Conservation (phyloP, 2,329 filamentous ascomycete genomes). For the Penicillium fuscoglaucum region DNA sequence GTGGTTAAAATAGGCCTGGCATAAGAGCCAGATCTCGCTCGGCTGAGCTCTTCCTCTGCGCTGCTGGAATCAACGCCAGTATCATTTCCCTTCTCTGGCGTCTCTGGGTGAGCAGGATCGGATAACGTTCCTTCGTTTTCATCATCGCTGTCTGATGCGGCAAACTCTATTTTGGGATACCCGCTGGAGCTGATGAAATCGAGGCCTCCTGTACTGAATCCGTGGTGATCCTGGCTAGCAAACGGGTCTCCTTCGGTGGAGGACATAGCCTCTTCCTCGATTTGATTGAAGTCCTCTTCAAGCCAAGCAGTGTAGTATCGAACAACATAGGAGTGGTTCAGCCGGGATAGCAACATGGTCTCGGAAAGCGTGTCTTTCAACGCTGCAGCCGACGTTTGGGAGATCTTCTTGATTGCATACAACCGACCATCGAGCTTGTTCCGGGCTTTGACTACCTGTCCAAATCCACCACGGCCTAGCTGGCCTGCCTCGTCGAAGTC, state of each 20-base stretch:
- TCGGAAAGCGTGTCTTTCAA: constrained; percentile 70
- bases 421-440: constrained; percentile 92
- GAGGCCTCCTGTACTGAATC: constrained; percentile 74
- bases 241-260: constrained; percentile 57
- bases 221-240: constrained; percentile 28
- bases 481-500: constrained; percentile 90
- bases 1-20: constrained; percentile 65
- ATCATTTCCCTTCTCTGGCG: constrained; percentile 16
- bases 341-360: constrained; percentile 82
- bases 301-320: constrained; percentile 96
- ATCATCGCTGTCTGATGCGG: constrained; percentile 53
- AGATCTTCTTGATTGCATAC: constrained; percentile 97
- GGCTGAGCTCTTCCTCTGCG: constrained; percentile 37
- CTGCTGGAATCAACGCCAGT: constrained; percentile 23
- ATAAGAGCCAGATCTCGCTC: constrained; percentile 49
- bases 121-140: constrained; percentile 40
- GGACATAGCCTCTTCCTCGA: constrained; percentile 46
- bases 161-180: constrained; percentile 75
- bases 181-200: constrained; percentile 92
- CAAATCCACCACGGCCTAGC: constrained; percentile 90
- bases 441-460: constrained; percentile 90
- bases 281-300: constrained; percentile 60
- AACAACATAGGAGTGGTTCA: constrained; percentile 86
- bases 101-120: constrained; percentile 34
- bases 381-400: constrained; percentile 70